Conservation (phyloP, 345 rosid genomes). For the Brassica juncea region DNA sequence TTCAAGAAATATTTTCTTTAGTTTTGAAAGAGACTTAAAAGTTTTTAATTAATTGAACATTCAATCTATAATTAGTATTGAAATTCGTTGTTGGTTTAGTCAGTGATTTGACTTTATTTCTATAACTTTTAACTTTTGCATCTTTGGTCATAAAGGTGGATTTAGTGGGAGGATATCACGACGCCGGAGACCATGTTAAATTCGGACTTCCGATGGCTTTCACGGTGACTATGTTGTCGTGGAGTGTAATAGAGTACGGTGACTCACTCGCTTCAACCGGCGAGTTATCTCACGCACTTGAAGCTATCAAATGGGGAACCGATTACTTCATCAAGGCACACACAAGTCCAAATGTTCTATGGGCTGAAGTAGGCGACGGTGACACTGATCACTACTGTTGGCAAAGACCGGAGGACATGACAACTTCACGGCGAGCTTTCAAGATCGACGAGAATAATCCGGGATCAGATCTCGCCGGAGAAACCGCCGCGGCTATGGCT, state of each 20-base stretch:
- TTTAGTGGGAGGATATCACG: constrained; percentile 94
- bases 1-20: background rate
- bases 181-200: constrained; percentile 94
- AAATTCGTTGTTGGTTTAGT: background rate
- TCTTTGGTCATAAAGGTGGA: constrained; percentile 56
- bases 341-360: constrained; percentile 71
- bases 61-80: background rate
- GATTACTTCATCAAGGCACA: constrained; percentile 94
- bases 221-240: constrained; percentile 87
- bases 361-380: constrained; percentile 99
- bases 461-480: constrained; percentile 91
- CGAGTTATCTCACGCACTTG: constrained; percentile 72
- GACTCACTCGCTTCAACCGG: constrained; percentile 63
- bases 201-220: constrained; percentile 98
- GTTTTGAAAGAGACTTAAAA: too few relatives aligned
- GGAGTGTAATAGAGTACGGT: constrained; percentile 76
- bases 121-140: background rate
- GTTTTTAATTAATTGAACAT: too few relatives aligned
- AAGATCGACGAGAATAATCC: constrained; percentile 81
- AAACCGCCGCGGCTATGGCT: constrained; percentile 94
- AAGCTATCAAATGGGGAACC: constrained; percentile 94
- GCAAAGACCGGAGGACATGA: constrained; percentile 99
- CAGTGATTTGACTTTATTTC: background rate
- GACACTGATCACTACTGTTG: constrained; percentile 95
- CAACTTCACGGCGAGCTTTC: constrained; percentile 86